Evolutionary conservation across 1,284 basidiomycete species (phyloP), one percentile per base, ranked within the genome.

Genomic region (Peniophora sp.): DNA sequence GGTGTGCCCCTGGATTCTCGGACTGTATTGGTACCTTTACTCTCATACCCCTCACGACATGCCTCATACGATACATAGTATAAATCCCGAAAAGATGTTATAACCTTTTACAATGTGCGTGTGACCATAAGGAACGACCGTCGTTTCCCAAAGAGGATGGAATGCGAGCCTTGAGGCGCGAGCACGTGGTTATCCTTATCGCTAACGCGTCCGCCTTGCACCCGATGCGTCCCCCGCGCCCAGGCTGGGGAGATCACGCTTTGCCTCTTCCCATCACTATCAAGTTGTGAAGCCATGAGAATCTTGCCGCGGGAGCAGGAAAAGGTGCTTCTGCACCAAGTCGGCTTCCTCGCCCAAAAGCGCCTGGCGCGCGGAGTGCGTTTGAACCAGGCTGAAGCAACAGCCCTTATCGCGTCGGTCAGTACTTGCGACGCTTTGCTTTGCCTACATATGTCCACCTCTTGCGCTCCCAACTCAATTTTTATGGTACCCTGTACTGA

Each of bases 271-370:
- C 15, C 18, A n/a, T 41, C 37, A n/a, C 37, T n/a, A n/a, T 41
- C 8, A 41, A 15, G n/a, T n/a, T 5, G 18, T 8, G 37, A 20
- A 47, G 52, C 27, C 18, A 71, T 71, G 69, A 61, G 65, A 41
- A 60, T 71, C 51, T 57, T 63, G 45, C 68, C 68, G 2, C 59
- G 68, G 49, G 69, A 71, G 52, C 66, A 69, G 50, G 68, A 67
- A 52, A 70, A 69, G 54, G 61, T 70, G 23, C 56, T 70, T 47
- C 57, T 70, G 17, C 68, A 71, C 56, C 70, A 72, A 61, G 80
- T 88, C 23, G 94, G 94, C 17, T 81, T 79, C 52, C 79, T 99
- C 8, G 94, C 97, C 2, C 96, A 99, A 70, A 88, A 92, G 60
- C 87, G 97, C 22, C 83, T 99, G 9, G 95, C 96, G 3, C 79